A percentile compares a stretch with the other conserved stretches of the same genome.
These are phyloP conservation scores for Paecilomyces fulvus DNA, from an alignment of 2,329 filamentous ascomycete genomes.

Conservation along the genomic window DNA sequence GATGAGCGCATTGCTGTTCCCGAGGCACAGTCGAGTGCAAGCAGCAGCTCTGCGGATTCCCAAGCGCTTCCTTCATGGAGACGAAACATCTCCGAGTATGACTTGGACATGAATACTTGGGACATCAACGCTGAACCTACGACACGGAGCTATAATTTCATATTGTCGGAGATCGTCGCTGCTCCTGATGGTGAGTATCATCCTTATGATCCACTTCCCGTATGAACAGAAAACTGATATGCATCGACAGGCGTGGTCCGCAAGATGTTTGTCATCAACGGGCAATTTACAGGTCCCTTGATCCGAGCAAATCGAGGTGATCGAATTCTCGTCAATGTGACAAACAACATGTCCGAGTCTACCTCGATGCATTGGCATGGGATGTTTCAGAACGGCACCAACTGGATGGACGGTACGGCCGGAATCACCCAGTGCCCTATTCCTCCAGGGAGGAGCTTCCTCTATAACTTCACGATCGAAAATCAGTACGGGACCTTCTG, in stretches of 20 bases:
- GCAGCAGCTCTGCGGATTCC: neutral
- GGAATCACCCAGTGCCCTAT: slow-evolving; percentile 35
- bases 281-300: slow-evolving; percentile 15
- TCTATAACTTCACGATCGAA: slow-evolving; percentile 28
- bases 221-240: neutral
- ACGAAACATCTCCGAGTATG: slow-evolving; percentile 7
- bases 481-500: slow-evolving; percentile 28
- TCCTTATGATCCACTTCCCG: neutral
- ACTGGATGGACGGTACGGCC: slow-evolving; percentile 35
- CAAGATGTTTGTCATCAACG: slow-evolving; percentile 14
- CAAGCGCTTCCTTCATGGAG: slow-evolving; percentile 6
- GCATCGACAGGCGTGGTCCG: slow-evolving; percentile 6
- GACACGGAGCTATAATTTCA: slow-evolving; percentile 12
- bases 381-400: slow-evolving; percentile 20
- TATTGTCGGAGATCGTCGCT: slow-evolving; percentile 10
- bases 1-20: slow-evolving; percentile 4
- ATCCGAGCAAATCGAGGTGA: slow-evolving; percentile 20
- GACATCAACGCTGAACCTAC: slow-evolving; percentile 12
- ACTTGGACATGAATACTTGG: slow-evolving; percentile 10
- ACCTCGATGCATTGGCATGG: slow-evolving; percentile 39
- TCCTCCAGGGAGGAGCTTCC: slow-evolving; percentile 29
- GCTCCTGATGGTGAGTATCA: slow-evolving; percentile 11
- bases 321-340: slow-evolving; percentile 8
- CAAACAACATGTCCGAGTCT: slow-evolving; percentile 2
- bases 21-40: neutral